Conservation (phyloP, 2,329 filamentous ascomycete genomes). For the Cercospora janseana region DNA sequence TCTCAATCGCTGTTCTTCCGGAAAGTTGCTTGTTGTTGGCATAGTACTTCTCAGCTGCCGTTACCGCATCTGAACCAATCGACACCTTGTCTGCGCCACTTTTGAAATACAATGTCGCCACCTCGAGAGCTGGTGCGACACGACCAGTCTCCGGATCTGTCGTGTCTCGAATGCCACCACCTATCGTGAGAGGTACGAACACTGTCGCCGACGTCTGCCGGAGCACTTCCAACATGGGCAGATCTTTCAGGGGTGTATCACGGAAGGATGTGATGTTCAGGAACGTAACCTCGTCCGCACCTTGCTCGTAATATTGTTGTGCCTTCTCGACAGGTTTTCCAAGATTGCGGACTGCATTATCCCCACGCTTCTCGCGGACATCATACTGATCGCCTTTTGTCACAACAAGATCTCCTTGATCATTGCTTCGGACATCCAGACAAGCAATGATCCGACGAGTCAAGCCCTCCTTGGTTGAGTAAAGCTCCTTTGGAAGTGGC, state of each 20-base stretch:
- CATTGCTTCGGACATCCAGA: slow-evolving; percentile 91
- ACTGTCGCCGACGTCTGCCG: slow-evolving; percentile 83
- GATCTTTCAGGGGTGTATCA: slow-evolving; percentile 85
- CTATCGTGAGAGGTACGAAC: slow-evolving; percentile 93
- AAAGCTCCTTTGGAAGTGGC: slow-evolving; percentile 47
- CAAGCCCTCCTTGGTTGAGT: slow-evolving; percentile 61
- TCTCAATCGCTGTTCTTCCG: slow-evolving; percentile 89
- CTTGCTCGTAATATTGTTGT: slow-evolving; percentile 89
- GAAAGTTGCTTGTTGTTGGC: slow-evolving; percentile 64
- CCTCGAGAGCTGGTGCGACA: slow-evolving; percentile 82
- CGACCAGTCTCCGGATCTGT: slow-evolving; percentile 78
- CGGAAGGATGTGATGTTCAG: slow-evolving; percentile 98
- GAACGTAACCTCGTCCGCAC: slow-evolving; percentile 95
- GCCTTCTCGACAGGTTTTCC: slow-evolving; percentile 97
- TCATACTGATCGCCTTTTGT: slow-evolving; percentile 99
- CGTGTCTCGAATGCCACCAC: slow-evolving; percentile 91
- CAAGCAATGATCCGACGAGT: slow-evolving; percentile 95
- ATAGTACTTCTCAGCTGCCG: slow-evolving; percentile 89
- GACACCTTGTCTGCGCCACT: slow-evolving; percentile 96
- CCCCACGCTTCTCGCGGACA: slow-evolving; percentile 78
- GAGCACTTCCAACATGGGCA: slow-evolving; percentile 94
- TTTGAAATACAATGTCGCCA: slow-evolving; percentile 96
- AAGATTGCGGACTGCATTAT: slow-evolving; percentile 75
- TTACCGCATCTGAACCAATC: slow-evolving; percentile 91
- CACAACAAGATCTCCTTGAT: slow-evolving; percentile 90